Conservation (phyloP, 805 yeast genomes). For the Saccharomyces jurei region DNA sequence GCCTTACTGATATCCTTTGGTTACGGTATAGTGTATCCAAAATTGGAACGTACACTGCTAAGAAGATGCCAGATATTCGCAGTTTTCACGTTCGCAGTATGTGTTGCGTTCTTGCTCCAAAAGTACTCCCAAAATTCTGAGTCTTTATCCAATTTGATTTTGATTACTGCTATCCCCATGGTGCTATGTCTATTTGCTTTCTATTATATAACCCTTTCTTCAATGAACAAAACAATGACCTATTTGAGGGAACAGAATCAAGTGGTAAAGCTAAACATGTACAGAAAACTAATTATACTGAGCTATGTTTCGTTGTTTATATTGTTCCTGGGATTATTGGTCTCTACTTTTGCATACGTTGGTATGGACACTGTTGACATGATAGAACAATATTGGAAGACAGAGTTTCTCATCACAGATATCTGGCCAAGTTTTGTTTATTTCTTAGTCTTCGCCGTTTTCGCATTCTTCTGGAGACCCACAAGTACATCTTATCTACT, state of each 20-base stretch:
- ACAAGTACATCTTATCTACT: constrained; percentile 90
- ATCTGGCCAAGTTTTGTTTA: constrained; percentile 93
- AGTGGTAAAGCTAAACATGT: constrained; percentile 81
- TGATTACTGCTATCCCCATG: constrained; percentile 64
- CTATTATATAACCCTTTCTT: constrained; percentile 64
- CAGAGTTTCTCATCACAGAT: constrained; percentile 77
- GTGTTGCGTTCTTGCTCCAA: constrained; percentile 46
- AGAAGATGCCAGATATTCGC: constrained; percentile 57
- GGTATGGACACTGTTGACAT: constrained; percentile 69
- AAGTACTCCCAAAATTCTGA: constrained; percentile 46
- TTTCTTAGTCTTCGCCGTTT: constrained; percentile 70
- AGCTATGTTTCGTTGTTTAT: constrained; percentile 65
- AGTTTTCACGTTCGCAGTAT: constrained; percentile 45
- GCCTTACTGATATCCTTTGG: constrained; percentile 82
- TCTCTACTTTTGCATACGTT: constrained; percentile 61
- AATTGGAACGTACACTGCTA: constrained; percentile 69
- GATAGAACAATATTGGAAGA: constrained; percentile 85
- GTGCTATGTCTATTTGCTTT: constrained; percentile 60
- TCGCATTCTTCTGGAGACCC: constrained; percentile 95
- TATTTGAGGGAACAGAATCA: constrained; percentile 79
- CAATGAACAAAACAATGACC: constrained; percentile 67
- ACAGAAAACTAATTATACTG: constrained; percentile 66
- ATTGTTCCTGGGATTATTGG: constrained; percentile 59
- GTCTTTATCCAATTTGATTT: constrained; percentile 40
- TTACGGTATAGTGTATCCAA: constrained; percentile 87